These are phyloP conservation scores for Colletotrichum kahawae DNA, from an alignment of 2,329 filamentous ascomycete genomes.

Conservation along the genomic window DNA sequence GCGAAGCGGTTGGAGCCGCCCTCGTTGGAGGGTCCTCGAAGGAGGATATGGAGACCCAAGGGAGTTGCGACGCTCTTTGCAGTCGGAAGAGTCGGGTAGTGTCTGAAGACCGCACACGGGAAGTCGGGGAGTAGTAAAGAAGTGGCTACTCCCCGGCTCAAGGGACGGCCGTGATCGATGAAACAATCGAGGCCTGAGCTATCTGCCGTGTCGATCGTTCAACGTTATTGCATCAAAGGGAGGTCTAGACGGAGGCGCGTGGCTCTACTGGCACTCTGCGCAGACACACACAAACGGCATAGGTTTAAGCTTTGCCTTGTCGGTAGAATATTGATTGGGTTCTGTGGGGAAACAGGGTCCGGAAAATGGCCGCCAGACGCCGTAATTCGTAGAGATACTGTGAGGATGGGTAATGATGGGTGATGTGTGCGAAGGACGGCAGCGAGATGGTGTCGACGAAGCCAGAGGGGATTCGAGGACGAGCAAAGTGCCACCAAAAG, in stretches of 20 bases:
- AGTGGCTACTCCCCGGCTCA: neutral
- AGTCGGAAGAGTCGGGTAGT: neutral
- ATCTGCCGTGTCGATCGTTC: conserved; percentile 9
- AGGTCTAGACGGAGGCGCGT: neutral
- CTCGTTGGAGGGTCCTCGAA: neutral
- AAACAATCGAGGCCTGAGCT: neutral
- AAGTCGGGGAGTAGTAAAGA: neutral
- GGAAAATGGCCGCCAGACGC: neutral
- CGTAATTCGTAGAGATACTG: neutral
- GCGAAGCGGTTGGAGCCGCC: neutral
- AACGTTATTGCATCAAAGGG: conserved; percentile 1
- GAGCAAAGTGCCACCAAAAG: neutral
- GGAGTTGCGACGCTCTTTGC: neutral
- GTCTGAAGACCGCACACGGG: neutral
- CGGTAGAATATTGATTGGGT: neutral
- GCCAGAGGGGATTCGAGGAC: neutral
- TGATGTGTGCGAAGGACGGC: neutral
- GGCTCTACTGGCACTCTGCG: neutral
- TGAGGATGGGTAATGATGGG: neutral
- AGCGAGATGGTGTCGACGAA: neutral
- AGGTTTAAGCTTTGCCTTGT: conserved; percentile 10
- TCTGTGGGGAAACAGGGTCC: conserved; percentile 8
- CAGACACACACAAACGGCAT: neutral
- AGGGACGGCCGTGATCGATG: neutral
- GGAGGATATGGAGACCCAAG: neutral